These are phyloP conservation scores for Metschnikowia vanudenii DNA, from an alignment of 805 yeast species.

Conservation along the genomic window DNA sequence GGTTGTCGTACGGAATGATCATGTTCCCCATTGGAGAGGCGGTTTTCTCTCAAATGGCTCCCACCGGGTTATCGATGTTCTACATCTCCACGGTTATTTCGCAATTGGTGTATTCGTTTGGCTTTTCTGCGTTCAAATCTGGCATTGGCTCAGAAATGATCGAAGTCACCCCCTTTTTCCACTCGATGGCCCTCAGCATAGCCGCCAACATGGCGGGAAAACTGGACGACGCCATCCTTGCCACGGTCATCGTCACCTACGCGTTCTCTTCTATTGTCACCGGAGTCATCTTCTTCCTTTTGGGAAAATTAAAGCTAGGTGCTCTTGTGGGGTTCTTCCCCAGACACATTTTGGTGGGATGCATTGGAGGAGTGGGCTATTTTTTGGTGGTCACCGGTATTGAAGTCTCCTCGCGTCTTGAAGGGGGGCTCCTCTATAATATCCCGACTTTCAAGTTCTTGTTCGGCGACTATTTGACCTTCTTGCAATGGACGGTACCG, in stretches of 20 bases:
- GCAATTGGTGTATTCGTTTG: conserved; percentile 83
- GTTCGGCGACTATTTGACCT: conserved; percentile 37
- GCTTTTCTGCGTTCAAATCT: conserved; percentile 84
- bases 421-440: conserved; percentile 69
- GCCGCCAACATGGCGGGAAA: conserved; percentile 47
- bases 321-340: conserved; percentile 93
- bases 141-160: conserved; percentile 99
- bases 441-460: conserved; percentile 51
- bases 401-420: conserved; percentile 83
- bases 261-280: conserved; percentile 83
- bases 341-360: conserved; percentile 91
- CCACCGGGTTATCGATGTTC: conserved; percentile 91
- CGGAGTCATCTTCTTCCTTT: conserved; percentile 70
- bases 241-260: conserved; percentile 85
- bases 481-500: conserved; percentile 67
- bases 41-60: conserved; percentile 72
- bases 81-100: conserved; percentile 89
- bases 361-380: conserved; percentile 98
- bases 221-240: conserved; percentile 54
- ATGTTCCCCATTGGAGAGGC: conserved; percentile 89
- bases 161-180: conserved; percentile 98
- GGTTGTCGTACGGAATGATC: conserved; percentile 95
- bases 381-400: conserved; percentile 86
- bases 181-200: conserved; percentile 83
- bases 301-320: conserved; percentile 82